Percentiles rank a stretch among this genome's conserved stretches.
phyloP scores from a whole-genome alignment of 495 filamentous ascomycete genomes.

The Paragyromitra xinjiangensis region DNA sequence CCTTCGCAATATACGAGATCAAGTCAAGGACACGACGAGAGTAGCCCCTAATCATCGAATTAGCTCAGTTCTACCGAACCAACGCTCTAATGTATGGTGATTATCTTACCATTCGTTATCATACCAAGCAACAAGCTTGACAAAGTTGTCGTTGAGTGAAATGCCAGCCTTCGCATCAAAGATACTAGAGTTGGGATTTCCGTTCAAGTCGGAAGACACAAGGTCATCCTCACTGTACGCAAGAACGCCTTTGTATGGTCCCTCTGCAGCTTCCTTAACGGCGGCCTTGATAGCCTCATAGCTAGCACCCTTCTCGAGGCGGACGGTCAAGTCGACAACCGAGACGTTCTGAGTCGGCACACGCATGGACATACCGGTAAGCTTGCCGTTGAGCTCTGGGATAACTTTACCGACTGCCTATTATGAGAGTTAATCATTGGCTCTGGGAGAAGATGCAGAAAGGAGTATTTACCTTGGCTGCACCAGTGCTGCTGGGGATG shows the following conservation, averaged over 20 bases:
- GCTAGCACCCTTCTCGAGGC: slow-evolving; percentile 83
- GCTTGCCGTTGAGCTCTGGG: slow-evolving; percentile 95
- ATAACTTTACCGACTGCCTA: slow-evolving; percentile 98
- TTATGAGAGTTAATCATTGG: slow-evolving; percentile 6
- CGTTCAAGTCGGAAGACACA: slow-evolving; percentile 91
- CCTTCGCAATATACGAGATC: slow-evolving; percentile 88
- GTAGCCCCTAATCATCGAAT: slow-evolving; percentile 71
- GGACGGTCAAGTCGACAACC: slow-evolving; percentile 95
- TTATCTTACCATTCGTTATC: slow-evolving; percentile 77
- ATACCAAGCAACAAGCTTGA: slow-evolving; percentile 99
- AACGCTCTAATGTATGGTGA: neutral
- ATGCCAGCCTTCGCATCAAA: slow-evolving; percentile 99
- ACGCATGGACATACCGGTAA: slow-evolving; percentile 99
- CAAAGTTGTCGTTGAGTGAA: slow-evolving; percentile 94
- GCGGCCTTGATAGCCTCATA: slow-evolving; percentile 94
- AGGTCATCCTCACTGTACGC: slow-evolving; percentile 96
- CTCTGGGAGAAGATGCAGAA: neutral
- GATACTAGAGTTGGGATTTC: slow-evolving; percentile 89
- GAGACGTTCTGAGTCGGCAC: slow-evolving; percentile 98
- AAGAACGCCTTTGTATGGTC: slow-evolving; percentile 87
- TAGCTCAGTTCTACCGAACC: neutral
- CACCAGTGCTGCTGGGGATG: slow-evolving; percentile 98
- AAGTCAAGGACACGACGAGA: slow-evolving; percentile 98
- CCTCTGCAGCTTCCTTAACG: slow-evolving; percentile 86
- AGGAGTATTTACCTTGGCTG: slow-evolving; percentile 72